A percentile compares a stretch with the other conserved stretches of the same genome.
Evolutionary conservation across 441 rosid species (phyloP).

Genomic region (Geranium incanum): DNA sequence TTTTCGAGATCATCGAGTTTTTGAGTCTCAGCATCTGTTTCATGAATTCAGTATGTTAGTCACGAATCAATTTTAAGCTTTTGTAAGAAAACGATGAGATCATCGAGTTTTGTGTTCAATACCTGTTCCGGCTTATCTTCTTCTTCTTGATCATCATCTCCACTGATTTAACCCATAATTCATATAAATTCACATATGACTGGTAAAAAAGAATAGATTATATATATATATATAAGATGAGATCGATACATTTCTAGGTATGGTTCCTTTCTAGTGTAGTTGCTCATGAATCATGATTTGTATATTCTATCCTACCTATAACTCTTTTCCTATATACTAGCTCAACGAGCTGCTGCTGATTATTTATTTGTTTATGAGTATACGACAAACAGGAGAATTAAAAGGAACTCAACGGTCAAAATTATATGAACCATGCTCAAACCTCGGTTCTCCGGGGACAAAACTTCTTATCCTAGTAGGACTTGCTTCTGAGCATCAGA

Average conservation of each 20-base stretch:
- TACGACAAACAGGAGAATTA: slow-evolving; percentile 31
- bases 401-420: slow-evolving; percentile 23
- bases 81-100: background rate
- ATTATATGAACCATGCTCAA: slow-evolving; percentile 24
- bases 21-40: background rate
- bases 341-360: slow-evolving; percentile 32
- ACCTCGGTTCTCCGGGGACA: slow-evolving; percentile 34
- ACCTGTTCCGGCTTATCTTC: background rate
- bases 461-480: slow-evolving; percentile 56
- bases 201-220: too few species aligned
- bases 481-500: slow-evolving; percentile 44
- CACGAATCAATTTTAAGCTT: background rate
- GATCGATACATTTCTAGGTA: slow-evolving; percentile 16
- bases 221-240: slow-evolving; percentile 2
- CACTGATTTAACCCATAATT: background rate
- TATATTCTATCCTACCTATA: slow-evolving; percentile 33
- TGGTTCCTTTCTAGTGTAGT: slow-evolving; percentile 21
- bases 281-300: slow-evolving; percentile 30
- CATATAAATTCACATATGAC: background rate
- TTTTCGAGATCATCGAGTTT: background rate
- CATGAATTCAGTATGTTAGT: background rate
- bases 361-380: slow-evolving; percentile 24
- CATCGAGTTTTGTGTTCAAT: background rate
- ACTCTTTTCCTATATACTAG: slow-evolving; percentile 40
- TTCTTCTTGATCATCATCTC: background rate